Base-by-base conservation (phyloP, 164 flowering plant species). In the Warburgia ugandensis region DNA sequence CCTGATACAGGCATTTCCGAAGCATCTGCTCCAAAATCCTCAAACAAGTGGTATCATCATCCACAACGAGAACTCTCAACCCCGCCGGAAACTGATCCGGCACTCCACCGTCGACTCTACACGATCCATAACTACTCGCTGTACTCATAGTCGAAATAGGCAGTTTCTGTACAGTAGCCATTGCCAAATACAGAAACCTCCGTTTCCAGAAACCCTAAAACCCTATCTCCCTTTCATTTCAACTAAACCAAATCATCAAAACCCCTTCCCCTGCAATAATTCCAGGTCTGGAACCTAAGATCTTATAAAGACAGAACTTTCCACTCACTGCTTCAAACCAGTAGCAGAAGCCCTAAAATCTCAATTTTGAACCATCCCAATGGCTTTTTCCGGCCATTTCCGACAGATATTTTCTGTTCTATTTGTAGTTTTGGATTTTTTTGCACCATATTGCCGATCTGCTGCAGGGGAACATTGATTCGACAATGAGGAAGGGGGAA, bases 21-120 rank as follows among this genome's bases (percentile, higher is more conserved):
- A 83, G 86, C 95, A 88, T 81, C 65, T 70, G 69, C 60, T 85
- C 92, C 58, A 88, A 37, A 54, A 85, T 69, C 48, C 27, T 66
- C 68, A 88, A 58, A 58, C 86, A 83, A 13, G 68, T 61, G 16
- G 52, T 25, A 53, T 85, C 92, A 60, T 85, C 95, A 28, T 88
- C 97, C 2, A 88, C 97, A 1, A 81, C 92, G 13, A 88, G 74
- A 48, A 88, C 94, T 57, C 91, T 73, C 58, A 88, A 45, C 11
- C 97, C 97, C 3, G 62, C 79, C 20, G 92, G 92, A 48, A 88
- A 85, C 71, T 68, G 72, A 54, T 77, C 85, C 5, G 73, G 16
- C 16, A 20, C 52, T 12, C 32, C 27, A 25, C 38, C 61, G 9
- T 61, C 77, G 3, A 51, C 50, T 58, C 45, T 60, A 19, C 71